Evolutionary conservation across 2,329 filamentous ascomycete species (phyloP).

Genomic region (Aspergillus fumigatus): DNA sequence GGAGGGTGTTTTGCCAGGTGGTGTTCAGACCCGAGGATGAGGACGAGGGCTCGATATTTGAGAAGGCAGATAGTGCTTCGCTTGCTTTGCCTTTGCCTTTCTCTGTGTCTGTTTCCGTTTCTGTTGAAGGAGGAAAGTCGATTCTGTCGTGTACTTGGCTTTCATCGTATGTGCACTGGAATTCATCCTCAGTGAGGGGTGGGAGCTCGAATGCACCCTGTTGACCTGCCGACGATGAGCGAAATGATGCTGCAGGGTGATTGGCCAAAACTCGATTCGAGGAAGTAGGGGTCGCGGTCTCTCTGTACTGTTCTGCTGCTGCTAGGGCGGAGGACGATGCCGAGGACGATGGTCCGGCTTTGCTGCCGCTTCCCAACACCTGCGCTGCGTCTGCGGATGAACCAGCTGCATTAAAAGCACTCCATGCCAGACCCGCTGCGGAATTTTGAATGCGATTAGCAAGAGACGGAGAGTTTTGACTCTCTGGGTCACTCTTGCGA

Average conservation of each 20-base stretch:
- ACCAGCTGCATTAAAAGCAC: slow-evolving; percentile 24
- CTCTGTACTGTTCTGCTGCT: slow-evolving; percentile 14
- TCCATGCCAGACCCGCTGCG: slow-evolving; percentile 31
- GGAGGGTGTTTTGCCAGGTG: slow-evolving; percentile 17
- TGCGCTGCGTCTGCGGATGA: slow-evolving; percentile 19
- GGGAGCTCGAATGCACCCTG: slow-evolving; percentile 16
- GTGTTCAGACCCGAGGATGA: slow-evolving; percentile 11
- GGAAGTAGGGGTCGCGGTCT: slow-evolving; percentile 6
- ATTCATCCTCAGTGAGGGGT: slow-evolving; percentile 19
- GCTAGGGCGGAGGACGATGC: slow-evolving; percentile 14
- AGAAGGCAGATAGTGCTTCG: not conserved
- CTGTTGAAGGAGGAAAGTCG: not conserved
- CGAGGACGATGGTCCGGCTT: slow-evolving; percentile 15
- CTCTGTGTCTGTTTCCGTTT: slow-evolving; percentile 2
- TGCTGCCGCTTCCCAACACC: slow-evolving; percentile 16
- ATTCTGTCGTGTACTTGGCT: not conserved
- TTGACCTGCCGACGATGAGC: slow-evolving; percentile 11
- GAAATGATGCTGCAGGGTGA: slow-evolving; percentile 18
- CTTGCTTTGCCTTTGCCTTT: slow-evolving; percentile 14
- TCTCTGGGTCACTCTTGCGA: slow-evolving; percentile 2
- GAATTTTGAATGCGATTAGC: slow-evolving; percentile 29
- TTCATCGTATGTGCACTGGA: slow-evolving; percentile 15
- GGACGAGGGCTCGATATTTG: not conserved
- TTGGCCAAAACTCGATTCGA: slow-evolving; percentile 1
- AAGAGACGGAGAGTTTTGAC: slow-evolving; percentile 20